A percentile compares a stretch with the other conserved stretches of the same genome.
phyloP scores from a whole-genome alignment of 2,329 filamentous ascomycete genomes.

The Knoxdaviesia proteae region DNA sequence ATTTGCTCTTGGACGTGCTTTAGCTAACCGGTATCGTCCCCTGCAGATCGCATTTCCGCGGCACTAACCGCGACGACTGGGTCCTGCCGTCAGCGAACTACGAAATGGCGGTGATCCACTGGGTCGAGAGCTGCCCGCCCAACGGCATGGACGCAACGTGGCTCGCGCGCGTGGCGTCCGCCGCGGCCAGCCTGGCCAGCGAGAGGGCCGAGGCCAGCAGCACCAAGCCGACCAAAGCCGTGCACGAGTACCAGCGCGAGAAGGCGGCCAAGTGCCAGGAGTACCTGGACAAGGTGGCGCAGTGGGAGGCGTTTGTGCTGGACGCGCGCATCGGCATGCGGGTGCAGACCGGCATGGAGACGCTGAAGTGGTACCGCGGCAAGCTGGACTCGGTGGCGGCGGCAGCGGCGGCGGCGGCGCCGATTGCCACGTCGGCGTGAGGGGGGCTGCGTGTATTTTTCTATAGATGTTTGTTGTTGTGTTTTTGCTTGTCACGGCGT shows the following conservation, averaged over 20 bases:
- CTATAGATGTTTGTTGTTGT: no score
- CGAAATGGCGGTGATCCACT: slow-evolving; percentile 65
- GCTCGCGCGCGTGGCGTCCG: slow-evolving; percentile 5
- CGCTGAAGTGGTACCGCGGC: slow-evolving; percentile 30
- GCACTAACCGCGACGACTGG: slow-evolving; percentile 45
- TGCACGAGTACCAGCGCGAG: slow-evolving; percentile 18
- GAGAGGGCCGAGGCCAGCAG: slow-evolving; percentile 3
- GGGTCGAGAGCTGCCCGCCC: slow-evolving; percentile 41
- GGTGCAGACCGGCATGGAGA: slow-evolving; percentile 47
- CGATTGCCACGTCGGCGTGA: no score
- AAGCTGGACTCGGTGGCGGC: slow-evolving; percentile 16
- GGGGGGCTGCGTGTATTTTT: no score
- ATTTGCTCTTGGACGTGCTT: not conserved
- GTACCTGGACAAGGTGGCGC: slow-evolving; percentile 44
- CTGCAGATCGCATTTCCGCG: slow-evolving; percentile 30
- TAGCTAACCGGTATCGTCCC: not conserved
- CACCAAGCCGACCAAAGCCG: slow-evolving; percentile 4
- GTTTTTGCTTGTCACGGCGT: no score
- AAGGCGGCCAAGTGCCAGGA: slow-evolving; percentile 40
- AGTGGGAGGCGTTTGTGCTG: slow-evolving; percentile 51
- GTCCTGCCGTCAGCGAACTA: slow-evolving; percentile 57
- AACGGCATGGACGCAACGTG: slow-evolving; percentile 5
- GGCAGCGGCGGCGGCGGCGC: not conserved
- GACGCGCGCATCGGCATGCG: slow-evolving; percentile 58
- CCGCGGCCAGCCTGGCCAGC: slow-evolving; percentile 8